Percentiles rank a stretch among this genome's conserved stretches.
phyloP scores from a whole-genome alignment of 192 early-diverging fungal genomes.

The Coemansia sp. region DNA sequence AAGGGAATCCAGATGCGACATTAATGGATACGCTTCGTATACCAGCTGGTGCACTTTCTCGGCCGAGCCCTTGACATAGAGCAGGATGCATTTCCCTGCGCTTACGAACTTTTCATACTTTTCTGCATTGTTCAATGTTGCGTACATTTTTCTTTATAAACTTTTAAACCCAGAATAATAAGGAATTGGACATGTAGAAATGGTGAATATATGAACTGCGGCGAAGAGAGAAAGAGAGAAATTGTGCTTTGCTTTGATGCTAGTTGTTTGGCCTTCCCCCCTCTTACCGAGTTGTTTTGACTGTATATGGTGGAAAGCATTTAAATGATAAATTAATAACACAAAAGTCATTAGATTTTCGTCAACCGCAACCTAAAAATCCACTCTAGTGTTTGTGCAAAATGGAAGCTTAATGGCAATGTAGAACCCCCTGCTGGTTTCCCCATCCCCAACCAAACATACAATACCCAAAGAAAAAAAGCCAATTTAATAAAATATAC shows the following conservation, averaged over 20 bases:
- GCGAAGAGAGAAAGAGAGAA: not conserved
- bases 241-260: not conserved
- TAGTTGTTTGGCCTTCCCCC: not conserved
- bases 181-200: not conserved
- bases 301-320: too few relatives aligned
- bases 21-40: not conserved
- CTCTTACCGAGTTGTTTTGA: too few relatives aligned
- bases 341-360: too few relatives aligned
- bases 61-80: not conserved
- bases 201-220: not conserved
- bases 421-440: too few relatives aligned
- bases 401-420: too few relatives aligned
- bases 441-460: too few relatives aligned
- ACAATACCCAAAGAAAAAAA: not conserved
- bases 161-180: not conserved
- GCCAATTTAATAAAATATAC: not conserved
- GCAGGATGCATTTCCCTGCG: not conserved
- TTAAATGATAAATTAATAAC: too few relatives aligned
- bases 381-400: not conserved
- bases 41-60: not conserved
- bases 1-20: not conserved
- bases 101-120: not conserved
- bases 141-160: not conserved
- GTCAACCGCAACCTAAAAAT: not conserved
- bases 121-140: not conserved